Conservation (phyloP, 2,329 filamentous ascomycete species). For the Arthrobotrys iridis region DNA sequence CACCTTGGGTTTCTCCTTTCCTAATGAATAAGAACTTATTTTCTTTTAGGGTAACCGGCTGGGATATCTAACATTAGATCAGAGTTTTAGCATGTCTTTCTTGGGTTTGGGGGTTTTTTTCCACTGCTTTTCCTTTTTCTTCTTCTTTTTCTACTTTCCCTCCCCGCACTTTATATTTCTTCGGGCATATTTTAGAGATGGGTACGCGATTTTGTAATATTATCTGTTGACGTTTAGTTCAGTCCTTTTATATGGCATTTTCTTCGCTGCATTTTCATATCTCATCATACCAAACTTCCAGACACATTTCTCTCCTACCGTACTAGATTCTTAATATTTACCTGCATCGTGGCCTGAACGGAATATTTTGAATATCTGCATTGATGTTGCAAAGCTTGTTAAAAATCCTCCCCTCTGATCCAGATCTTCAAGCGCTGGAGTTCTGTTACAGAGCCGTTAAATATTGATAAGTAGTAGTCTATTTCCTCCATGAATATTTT, state of each 20-base stretch:
- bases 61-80: background rate
- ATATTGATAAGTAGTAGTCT: too few species aligned
- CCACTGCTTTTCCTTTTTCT: background rate
- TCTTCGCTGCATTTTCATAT: background rate
- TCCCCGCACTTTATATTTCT: background rate
- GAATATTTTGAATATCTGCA: too few species aligned
- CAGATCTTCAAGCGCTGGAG: too few species aligned
- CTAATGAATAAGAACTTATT: background rate
- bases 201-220: slow-evolving; percentile 20
- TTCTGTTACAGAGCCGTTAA: too few species aligned
- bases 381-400: too few species aligned
- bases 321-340: background rate
- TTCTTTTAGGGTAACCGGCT: slow-evolving; percentile 5
- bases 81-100: slow-evolving; percentile 8
- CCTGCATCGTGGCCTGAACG: background rate
- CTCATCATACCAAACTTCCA: background rate
- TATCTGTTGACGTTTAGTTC: background rate
- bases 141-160: background rate
- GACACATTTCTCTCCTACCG: background rate
- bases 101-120: background rate
- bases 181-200: background rate
- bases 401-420: too few species aligned
- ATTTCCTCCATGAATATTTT: too few species aligned
- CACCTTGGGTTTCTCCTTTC: background rate
- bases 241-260: background rate